phyloP scores from a whole-genome alignment of 805 yeast species.

The Lachancea quebecensis region DNA sequence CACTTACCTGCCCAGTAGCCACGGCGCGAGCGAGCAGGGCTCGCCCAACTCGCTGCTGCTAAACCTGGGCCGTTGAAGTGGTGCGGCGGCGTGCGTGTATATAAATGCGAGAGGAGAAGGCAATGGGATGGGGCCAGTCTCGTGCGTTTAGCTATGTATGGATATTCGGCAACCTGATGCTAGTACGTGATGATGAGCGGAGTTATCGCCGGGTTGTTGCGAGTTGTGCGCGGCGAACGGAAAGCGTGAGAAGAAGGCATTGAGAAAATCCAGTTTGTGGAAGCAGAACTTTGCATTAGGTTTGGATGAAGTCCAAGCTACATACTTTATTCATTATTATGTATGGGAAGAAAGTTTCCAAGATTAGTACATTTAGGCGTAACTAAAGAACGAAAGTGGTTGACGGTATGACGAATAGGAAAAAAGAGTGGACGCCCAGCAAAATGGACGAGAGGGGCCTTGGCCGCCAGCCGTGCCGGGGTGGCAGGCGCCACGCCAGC shows the following conservation, averaged over 20 bases:
- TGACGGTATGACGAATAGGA: background rate
- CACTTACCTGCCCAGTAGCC: constrained; percentile 68
- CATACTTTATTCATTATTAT: background rate
- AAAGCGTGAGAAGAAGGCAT: background rate
- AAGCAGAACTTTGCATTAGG: background rate
- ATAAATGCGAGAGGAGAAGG: background rate
- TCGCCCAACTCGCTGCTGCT: constrained; percentile 51
- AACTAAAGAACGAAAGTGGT: background rate
- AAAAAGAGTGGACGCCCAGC: background rate
- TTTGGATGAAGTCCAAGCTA: background rate
- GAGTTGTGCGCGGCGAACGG: no score
- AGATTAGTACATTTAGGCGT: background rate
- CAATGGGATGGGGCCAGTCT: no score
- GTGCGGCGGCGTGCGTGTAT: background rate
- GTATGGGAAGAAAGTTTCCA: background rate
- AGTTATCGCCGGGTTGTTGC: background rate
- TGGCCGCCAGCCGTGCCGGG: no score
- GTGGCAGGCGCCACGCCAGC: no score
- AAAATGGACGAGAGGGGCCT: no score
- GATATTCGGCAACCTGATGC: no score
- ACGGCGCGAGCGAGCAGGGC: constrained; percentile 34
- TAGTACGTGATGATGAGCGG: no score
- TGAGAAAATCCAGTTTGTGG: no score
- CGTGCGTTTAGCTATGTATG: no score
- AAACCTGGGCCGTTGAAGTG: constrained; percentile 55